Percentiles rank a stretch among this genome's conserved stretches.
Evolutionary conservation across 2,329 filamentous ascomycete species (phyloP).

Genomic region (Penicillium sp.): DNA sequence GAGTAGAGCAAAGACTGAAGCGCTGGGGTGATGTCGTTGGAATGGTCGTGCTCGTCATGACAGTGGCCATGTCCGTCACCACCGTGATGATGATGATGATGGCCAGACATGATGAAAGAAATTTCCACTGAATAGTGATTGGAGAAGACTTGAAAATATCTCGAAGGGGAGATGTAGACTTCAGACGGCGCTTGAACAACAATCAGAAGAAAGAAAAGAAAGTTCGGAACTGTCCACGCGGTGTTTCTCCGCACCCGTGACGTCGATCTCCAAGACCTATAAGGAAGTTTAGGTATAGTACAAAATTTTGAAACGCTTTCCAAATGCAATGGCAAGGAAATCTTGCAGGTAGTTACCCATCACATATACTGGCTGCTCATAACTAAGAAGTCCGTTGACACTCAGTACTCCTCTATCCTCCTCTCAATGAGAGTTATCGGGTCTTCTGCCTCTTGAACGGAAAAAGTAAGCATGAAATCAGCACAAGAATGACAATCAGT

Average conservation of each 20-base stretch:
- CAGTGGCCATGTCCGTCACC: conserved; percentile 51
- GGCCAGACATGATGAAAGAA: conserved; percentile 33
- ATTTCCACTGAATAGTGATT: neutral
- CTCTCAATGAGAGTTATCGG: too few species aligned
- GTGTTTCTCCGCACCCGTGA: conserved; percentile 26
- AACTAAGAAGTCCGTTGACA: too few species aligned
- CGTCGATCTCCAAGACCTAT: conserved; percentile 8
- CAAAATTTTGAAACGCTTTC: too few species aligned
- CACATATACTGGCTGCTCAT: too few species aligned
- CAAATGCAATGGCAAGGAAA: too few species aligned
- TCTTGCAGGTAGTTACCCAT: too few species aligned
- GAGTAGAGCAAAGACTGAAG: conserved; percentile 89
- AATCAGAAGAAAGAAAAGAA: neutral
- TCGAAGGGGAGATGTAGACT: neutral
- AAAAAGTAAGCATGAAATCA: neutral
- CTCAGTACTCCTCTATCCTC: too few species aligned
- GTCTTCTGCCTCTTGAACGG: neutral
- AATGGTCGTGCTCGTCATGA: conserved; percentile 74
- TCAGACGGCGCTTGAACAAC: neutral
- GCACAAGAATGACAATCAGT: neutral
- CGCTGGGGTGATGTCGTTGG: conserved; percentile 87
- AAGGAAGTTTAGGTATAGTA: too few species aligned
- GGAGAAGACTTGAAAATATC: too few species aligned
- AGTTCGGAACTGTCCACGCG: conserved; percentile 1
- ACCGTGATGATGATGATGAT: conserved; percentile 42